Evolutionary conservation across 345 rosid species (phyloP).

Genomic region (Citrus reticulata): DNA sequence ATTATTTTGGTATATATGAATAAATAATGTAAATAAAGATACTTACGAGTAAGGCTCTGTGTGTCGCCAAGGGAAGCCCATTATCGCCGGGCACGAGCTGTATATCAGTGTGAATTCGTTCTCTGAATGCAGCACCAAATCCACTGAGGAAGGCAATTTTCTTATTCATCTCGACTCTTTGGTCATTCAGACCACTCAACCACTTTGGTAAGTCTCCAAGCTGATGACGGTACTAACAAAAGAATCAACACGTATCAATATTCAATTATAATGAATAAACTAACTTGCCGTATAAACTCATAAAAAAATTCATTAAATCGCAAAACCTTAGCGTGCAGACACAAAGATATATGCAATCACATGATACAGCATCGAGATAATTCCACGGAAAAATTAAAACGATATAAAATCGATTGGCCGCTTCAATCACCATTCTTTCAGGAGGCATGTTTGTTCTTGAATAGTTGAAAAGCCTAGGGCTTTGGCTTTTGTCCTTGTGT

Average conservation of each 20-base stretch:
- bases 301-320: neutral
- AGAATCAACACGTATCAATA: neutral
- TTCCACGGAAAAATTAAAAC: neutral
- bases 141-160: slow-evolving; percentile 59
- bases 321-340: neutral
- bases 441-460: neutral
- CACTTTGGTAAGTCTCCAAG: slow-evolving; percentile 58
- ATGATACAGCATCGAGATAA: no score
- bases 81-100: slow-evolving; percentile 50
- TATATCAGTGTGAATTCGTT: slow-evolving; percentile 63
- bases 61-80: slow-evolving; percentile 58
- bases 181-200: slow-evolving; percentile 60
- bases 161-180: slow-evolving; percentile 53
- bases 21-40: neutral
- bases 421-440: neutral
- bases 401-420: neutral
- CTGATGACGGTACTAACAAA: slow-evolving; percentile 24
- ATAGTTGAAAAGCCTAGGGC: neutral
- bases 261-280: no score
- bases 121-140: slow-evolving; percentile 40
- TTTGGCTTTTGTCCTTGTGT: neutral
- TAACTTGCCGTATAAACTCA: neutral
- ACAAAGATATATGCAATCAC: neutral
- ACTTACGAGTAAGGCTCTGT: slow-evolving; percentile 62
- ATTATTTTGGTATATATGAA: neutral